Evolutionary conservation across 2,329 filamentous ascomycete genomes (phyloP).

Genomic region (Fusarium sp.): DNA sequence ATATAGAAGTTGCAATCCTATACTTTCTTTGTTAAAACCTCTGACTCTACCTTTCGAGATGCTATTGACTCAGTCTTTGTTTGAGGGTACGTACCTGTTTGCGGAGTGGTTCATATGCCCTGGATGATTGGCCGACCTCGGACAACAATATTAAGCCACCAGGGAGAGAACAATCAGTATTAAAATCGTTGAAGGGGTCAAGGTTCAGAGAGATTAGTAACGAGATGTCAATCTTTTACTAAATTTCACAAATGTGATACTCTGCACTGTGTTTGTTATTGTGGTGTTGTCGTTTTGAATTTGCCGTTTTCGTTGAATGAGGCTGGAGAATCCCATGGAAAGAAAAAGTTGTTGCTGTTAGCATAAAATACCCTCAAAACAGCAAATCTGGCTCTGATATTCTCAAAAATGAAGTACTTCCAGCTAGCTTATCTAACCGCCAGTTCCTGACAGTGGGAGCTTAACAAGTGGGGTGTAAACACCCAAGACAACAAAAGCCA

Average conservation of each 20-base stretch:
- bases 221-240: background rate
- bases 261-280: background rate
- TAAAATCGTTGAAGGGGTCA: background rate
- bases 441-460: background rate
- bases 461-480: background rate
- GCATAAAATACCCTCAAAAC: background rate
- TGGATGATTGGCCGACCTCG: slow-evolving; percentile 39
- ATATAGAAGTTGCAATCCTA: slow-evolving; percentile 1
- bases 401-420: too few relatives aligned
- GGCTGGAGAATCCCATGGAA: background rate
- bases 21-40: slow-evolving; percentile 24
- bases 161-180: background rate
- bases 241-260: background rate
- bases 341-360: background rate
- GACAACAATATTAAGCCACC: slow-evolving; percentile 12
- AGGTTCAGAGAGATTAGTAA: background rate
- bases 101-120: slow-evolving; percentile 21
- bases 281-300: background rate
- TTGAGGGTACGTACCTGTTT: slow-evolving; percentile 30
- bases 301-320: background rate
- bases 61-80: slow-evolving; percentile 40
- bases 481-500: background rate
- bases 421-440: background rate
- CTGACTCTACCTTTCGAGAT: slow-evolving; percentile 28
- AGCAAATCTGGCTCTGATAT: too few relatives aligned